Evolutionary conservation across 1,284 basidiomycete genomes (phyloP).

Genomic region (Cryptococcus maquisensis): DNA sequence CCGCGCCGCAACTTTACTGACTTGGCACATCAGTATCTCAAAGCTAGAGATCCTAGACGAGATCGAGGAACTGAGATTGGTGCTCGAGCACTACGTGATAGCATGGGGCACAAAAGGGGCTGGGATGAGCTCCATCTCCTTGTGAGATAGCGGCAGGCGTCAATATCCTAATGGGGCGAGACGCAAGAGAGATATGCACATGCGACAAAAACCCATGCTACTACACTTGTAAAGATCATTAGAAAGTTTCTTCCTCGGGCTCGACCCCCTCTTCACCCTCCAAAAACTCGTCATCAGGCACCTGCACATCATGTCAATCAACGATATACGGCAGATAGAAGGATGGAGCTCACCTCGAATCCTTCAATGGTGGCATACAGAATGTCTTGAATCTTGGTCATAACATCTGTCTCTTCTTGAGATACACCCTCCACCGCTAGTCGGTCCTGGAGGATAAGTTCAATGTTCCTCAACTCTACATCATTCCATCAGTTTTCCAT

Average conservation of each 20-base stretch:
- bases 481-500: background rate
- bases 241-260: conserved; percentile 58
- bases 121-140: conserved; percentile 3
- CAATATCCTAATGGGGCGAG: background rate
- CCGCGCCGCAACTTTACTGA: background rate
- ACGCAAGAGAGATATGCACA: background rate
- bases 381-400: conserved; percentile 86
- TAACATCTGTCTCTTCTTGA: conserved; percentile 62
- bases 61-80: conserved; percentile 82
- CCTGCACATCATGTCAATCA: conserved; percentile 10
- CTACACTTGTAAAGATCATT: conserved; percentile 1
- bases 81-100: conserved; percentile 80
- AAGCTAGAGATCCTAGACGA: conserved; percentile 81
- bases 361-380: conserved; percentile 91
- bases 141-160: background rate
- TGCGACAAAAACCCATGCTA: background rate
- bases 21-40: conserved; percentile 57
- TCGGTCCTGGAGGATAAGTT: conserved; percentile 81
- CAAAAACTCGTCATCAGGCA: conserved; percentile 38
- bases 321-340: background rate
- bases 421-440: conserved; percentile 59
- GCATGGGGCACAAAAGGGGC: conserved; percentile 60
- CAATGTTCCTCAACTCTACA: conserved; percentile 81
- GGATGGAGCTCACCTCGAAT: conserved; percentile 61
- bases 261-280: conserved; percentile 51